Evolutionary conservation across 2,329 filamentous ascomycete genomes (phyloP).

Genomic region (Cordyceps cateniannulata): DNA sequence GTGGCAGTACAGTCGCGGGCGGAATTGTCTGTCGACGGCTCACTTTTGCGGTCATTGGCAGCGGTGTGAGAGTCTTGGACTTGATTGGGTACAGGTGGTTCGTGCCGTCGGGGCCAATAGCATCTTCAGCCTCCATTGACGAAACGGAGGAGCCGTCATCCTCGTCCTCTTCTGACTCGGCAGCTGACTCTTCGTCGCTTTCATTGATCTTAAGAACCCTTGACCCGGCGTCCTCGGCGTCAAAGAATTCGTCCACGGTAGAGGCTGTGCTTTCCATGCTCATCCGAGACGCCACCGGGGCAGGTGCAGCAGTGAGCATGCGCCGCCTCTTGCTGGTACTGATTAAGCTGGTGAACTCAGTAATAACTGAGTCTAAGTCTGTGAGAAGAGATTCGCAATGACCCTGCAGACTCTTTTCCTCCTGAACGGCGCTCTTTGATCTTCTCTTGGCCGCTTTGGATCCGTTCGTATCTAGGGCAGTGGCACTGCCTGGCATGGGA

Average conservation of each 20-base stretch:
- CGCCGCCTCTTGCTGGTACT: conserved; percentile 73
- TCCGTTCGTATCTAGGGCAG: conserved; percentile 26
- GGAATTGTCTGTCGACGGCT: conserved; percentile 64
- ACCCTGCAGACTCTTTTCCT: conserved; percentile 66
- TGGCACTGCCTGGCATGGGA: conserved; percentile 33
- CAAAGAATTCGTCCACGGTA: conserved; percentile 87
- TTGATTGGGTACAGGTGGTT: conserved; percentile 62
- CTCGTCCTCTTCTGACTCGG: conserved; percentile 49
- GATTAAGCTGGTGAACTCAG: conserved; percentile 74
- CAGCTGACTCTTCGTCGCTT: conserved; percentile 58
- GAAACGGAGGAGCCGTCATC: conserved; percentile 53
- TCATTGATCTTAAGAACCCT: conserved; percentile 68
- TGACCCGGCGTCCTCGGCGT: conserved; percentile 63
- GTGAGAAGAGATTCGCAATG: conserved; percentile 76
- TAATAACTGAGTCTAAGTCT: conserved; percentile 77
- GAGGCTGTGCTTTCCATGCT: conserved; percentile 71
- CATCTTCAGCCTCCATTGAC: conserved; percentile 54
- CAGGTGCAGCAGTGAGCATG: conserved; percentile 44
- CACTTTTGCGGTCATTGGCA: conserved; percentile 63
- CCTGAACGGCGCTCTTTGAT: conserved; percentile 34
- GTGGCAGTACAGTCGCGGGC: conserved; percentile 70
- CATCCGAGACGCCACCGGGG: conserved; percentile 39
- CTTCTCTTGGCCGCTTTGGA: conserved; percentile 27
- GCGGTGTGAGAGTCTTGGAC: conserved; percentile 68
- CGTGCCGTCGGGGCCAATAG: conserved; percentile 53